These are phyloP conservation scores for Phytophthora cactorum DNA, from an alignment of 352 stramenopile species.

Conservation along the genomic window DNA sequence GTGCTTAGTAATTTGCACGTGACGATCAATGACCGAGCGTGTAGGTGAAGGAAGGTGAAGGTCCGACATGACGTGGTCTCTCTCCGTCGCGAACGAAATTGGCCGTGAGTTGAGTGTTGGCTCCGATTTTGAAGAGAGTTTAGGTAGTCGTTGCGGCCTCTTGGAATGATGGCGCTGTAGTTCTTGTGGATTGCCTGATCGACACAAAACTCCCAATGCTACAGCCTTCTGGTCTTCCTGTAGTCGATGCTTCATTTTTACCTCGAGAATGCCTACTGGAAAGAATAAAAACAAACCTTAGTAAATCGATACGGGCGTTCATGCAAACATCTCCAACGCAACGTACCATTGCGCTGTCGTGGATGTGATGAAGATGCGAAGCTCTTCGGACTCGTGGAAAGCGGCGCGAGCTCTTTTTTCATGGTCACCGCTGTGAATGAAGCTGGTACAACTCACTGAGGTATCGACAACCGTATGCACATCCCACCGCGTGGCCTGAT, in stretches of 20 bases:
- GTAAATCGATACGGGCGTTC: background rate
- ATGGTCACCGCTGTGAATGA: constrained; percentile 16
- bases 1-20: constrained; percentile 61
- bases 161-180: constrained; percentile 28
- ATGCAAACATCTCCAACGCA: background rate
- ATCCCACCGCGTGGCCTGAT: constrained; percentile 10
- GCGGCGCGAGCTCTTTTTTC: constrained; percentile 35
- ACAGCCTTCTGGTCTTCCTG: constrained; percentile 53
- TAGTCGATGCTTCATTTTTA: constrained; percentile 75
- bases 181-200: constrained; percentile 13
- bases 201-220: constrained; percentile 49
- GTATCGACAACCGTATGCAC: constrained; percentile 17
- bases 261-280: constrained; percentile 62
- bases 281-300: constrained; percentile 1
- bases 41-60: constrained; percentile 64
- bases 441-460: constrained; percentile 11
- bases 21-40: constrained; percentile 58
- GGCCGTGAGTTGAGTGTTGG: constrained; percentile 24
- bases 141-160: constrained; percentile 57
- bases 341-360: constrained; percentile 62
- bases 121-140: constrained; percentile 34
- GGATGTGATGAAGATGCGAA: constrained; percentile 11
- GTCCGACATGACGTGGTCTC: constrained; percentile 56
- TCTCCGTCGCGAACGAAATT: constrained; percentile 54
- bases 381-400: constrained; percentile 29